Conservation (phyloP, 306 rosid species). For the Cucurbita moschata region DNA sequence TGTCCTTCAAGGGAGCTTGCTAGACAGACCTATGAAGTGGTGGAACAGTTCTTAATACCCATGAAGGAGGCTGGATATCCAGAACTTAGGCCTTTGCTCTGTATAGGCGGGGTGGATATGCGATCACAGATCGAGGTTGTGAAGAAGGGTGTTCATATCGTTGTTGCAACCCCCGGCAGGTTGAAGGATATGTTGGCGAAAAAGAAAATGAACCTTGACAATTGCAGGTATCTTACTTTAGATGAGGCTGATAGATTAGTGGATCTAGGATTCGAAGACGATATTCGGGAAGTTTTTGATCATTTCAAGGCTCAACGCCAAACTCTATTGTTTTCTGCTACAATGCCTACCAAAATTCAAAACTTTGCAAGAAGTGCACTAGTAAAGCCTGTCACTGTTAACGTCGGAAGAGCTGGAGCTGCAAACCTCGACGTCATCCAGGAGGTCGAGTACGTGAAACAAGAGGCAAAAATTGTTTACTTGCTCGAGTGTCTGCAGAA, state of each 20-base stretch:
- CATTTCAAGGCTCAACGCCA: conserved; percentile 91
- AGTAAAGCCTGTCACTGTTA: conserved; percentile 64
- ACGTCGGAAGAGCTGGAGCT: conserved; percentile 92
- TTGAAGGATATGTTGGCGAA: conserved; percentile 92
- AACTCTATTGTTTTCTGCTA: conserved; percentile 78
- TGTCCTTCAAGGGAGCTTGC: conserved; percentile 96
- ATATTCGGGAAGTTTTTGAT: conserved; percentile 77
- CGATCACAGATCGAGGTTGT: conserved; percentile 68
- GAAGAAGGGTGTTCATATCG: conserved; percentile 86
- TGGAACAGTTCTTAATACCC: conserved; percentile 59
- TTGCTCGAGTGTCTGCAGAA: conserved; percentile 85
- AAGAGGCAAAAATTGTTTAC: conserved; percentile 83
- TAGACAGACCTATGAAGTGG: conserved; percentile 85
- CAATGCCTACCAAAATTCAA: conserved; percentile 90
- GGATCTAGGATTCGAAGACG: conserved; percentile 89
- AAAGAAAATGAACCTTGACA: conserved; percentile 83
- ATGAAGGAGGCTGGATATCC: conserved; percentile 85
- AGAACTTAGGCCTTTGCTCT: conserved; percentile 74
- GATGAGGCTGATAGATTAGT: conserved; percentile 94
- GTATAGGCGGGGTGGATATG: conserved; percentile 96
- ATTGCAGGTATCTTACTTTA: conserved; percentile 72
- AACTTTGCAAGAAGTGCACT: conserved; percentile 79
- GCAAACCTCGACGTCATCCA: conserved; percentile 87
- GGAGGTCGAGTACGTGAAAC: conserved; percentile 89
- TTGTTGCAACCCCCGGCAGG: conserved; percentile 94